Evolutionary conservation across 164 flowering plant species (phyloP), one percentile per base, ranked within the genome.

Genomic region (Vitis rupestris): DNA sequence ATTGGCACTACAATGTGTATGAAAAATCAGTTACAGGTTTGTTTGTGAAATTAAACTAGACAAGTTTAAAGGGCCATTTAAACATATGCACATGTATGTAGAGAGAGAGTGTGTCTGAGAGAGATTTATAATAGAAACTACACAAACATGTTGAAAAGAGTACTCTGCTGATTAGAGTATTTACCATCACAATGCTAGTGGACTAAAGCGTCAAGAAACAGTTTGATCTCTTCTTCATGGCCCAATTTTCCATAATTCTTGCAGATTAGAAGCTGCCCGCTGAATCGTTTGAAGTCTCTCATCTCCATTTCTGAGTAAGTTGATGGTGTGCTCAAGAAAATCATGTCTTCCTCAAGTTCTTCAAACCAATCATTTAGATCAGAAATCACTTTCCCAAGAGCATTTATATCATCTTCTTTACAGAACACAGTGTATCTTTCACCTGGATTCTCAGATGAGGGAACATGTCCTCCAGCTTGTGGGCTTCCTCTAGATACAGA

Each of bases 251-350:
- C 87, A 74, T 64, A 93, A 56, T 61, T 86, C 89, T 66, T 73
- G 81, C 64, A 90, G 79, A 59, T 87, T 87, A 75, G 62, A 60
- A 72, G 90, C 91, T 70, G 90, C 87, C 78, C 87, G 87, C 75
- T 80, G 83, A 61, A 92, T 53, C n/a, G 86, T 83, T 27, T 80
- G 74, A 50, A 87, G 61, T 17, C 91, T 94, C 63, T 85, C 87
- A 19, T 86, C 81, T 65, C 87, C 90, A 68, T 76, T 71, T 56
- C 56, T 67, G 29, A 90, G 84, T 30, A 85, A 74, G 63, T 82
- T 83, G 8, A 88, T 68, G n/a, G 82, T 49, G 70, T 79, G 84
- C 74, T 86, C 84, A 12, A 92, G 83, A 70, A 89, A 82, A 64
- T 72, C 65, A 13, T 64, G 70, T 92, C 90, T 37, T 77, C 79